Base-by-base conservation (phyloP, 306 rosid genomes). In the Phaseolus lunatus region DNA sequence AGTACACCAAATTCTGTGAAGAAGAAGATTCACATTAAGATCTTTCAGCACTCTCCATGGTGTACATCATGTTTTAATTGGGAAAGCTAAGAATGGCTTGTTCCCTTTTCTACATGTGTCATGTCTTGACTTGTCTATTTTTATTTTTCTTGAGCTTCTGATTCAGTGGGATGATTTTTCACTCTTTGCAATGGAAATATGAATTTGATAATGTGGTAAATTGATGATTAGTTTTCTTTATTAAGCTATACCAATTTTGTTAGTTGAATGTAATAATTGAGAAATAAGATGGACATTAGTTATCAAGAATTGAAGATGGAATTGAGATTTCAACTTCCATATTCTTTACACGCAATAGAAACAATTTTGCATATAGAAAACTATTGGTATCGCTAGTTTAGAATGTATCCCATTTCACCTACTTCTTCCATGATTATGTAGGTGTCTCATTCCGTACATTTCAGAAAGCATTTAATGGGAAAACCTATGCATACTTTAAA, bases 1-100 rank as follows among this genome's bases (percentile, higher is more conserved):
- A 90, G 64, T 95, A 92, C 88, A 31, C 96, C 85, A 89, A 95
- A 83, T 95, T 95, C 89, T 95, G 99, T 73, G 97, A 95, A 85
- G 97, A 95, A 84, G 98, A 95, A 77, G 91, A 95, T 74, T 87
- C 94, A 48, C 97, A 90, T 71, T 92, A 89, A 89, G 12, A 3
- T 27, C 68, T 79, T 41, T 70, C 54, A 45, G 74, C 45, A 50
- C 58, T 15, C 37, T 43, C 64, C 72, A 12, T 57, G 81, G 29
- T 61, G 69, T 64, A 57, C 85, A 63, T 45, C 75, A 63, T 69
- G 49, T 64, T 63, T 24, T 56, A 70, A 29, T 33, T 63, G 81
- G 70, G 84, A 75, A 50, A 57, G 65, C 86, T 69, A 37, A 41
- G 67, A 77, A 58, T 50, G 45, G 75, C 79, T 31, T 78, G 67